Base-by-base conservation (phyloP, 108 stramenopile species). In the Tribonema minus region DNA sequence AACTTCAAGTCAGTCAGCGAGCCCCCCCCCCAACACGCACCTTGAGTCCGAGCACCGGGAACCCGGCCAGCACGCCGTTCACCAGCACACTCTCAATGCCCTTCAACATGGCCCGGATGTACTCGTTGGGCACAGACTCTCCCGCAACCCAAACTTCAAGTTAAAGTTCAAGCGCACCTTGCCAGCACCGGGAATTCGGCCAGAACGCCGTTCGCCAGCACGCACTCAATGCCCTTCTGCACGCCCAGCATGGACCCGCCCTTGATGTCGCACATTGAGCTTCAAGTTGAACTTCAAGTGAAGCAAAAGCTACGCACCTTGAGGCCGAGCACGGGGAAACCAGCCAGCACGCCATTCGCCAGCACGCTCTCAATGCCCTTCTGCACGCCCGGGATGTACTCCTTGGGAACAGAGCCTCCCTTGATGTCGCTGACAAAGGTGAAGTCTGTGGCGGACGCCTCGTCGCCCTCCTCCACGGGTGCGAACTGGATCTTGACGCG, bases 231-330 rank as follows among this genome's bases (percentile, higher is more conserved):
- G 76, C 97, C 97, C 79, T 97, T 97, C 74, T 92, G 86, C 35
- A 98, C 95, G 85, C 97, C 95, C 46, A 94, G 95, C 76, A 96
- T 92, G 91, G 95, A 98, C 58, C 96, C 96, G 77, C 96, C 96
- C 91, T 98, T 98, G 84, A 98, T 96, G 40, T 93, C 92, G n/a
- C n/a, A n/a, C n/a, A n/a, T n/a, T n/a, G n/a, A n/a, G n/a, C n/a
- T n/a, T n/a, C n/a, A n/a, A n/a, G n/a, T n/a, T n/a, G n/a, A n/a
- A n/a, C n/a, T n/a, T n/a, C n/a, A n/a, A n/a, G n/a, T n/a, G 9
- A 92, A 34, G 92, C 95, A 54, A 20, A 54, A 54, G 46, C 20
- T 9, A 54, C 46, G 20, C 9, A 54, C 46, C 90, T 95, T 96
- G 90, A 98, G 88, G 77, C 95, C 97, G 28, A 96, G 85, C 25